Conservation (phyloP, 768 basidiomycete genomes). For the Suillus fuscotomentosus region DNA sequence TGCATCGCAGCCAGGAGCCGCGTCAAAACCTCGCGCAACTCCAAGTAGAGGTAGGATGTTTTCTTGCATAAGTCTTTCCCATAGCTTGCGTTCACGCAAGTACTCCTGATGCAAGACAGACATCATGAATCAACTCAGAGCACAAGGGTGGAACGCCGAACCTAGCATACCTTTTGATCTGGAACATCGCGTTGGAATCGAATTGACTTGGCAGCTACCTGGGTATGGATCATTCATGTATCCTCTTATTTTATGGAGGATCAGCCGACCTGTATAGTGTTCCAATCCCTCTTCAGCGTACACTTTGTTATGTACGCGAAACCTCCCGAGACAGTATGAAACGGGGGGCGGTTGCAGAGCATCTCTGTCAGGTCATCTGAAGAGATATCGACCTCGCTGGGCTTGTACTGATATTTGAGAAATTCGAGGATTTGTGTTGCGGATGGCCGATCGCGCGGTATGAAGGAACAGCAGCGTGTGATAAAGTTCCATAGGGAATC, state of each 20-base stretch:
- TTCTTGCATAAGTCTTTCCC: constrained; percentile 17
- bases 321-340: not conserved
- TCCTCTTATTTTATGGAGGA: not conserved
- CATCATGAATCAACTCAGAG: not conserved
- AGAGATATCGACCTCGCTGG: not conserved
- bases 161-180: not conserved
- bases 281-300: not conserved
- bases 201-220: not conserved
- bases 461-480: not conserved
- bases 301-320: constrained; percentile 27
- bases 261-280: not conserved
- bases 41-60: constrained; percentile 34
- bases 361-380: not conserved
- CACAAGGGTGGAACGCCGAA: not conserved
- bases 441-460: not conserved
- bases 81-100: constrained; percentile 19
- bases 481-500: not conserved
- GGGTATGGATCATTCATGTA: not conserved
- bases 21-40: constrained; percentile 22
- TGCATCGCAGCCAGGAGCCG: constrained; percentile 11
- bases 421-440: not conserved
- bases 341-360: not conserved
- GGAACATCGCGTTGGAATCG: not conserved
- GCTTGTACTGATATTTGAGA: not conserved
- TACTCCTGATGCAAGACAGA: constrained; percentile 13